These are phyloP conservation scores for Aquilaria sinensis DNA, from an alignment of 345 rosid species.

Conservation along the genomic window DNA sequence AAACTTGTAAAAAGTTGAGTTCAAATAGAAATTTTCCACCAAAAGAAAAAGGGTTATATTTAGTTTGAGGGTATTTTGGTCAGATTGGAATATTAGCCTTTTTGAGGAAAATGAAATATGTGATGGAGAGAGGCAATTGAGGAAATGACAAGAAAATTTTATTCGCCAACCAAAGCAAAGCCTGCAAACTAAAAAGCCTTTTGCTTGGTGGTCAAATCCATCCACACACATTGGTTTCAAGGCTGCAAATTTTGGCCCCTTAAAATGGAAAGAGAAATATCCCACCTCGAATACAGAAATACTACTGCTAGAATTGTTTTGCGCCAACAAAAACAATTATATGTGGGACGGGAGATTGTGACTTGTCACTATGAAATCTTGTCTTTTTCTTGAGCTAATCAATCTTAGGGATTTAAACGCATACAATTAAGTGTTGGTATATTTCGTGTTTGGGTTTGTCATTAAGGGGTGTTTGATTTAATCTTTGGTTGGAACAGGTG, in stretches of 20 bases:
- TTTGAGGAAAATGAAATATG: constrained; percentile 40
- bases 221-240: too few species aligned
- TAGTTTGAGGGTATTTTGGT: constrained; percentile 22
- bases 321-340: constrained; percentile 6
- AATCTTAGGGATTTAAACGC: neutral
- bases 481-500: constrained; percentile 32
- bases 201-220: too few species aligned
- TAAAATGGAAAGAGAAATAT: neutral
- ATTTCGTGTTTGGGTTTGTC: neutral
- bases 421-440: neutral
- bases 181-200: too few species aligned
- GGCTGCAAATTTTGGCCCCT: neutral
- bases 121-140: constrained; percentile 14
- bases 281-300: neutral
- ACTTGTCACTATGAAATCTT: constrained; percentile 6
- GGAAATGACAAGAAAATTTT: constrained; percentile 38
- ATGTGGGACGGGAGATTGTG: neutral
- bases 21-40: too few species aligned
- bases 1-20: too few species aligned
- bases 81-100: constrained; percentile 4
- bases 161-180: constrained; percentile 26
- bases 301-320: constrained; percentile 2
- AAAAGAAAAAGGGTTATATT: too few species aligned
- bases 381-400: neutral
- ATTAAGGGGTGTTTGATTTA: too few species aligned